Base-by-base conservation (phyloP, 805 yeast species). In the Cyberlindnera amylophila region DNA sequence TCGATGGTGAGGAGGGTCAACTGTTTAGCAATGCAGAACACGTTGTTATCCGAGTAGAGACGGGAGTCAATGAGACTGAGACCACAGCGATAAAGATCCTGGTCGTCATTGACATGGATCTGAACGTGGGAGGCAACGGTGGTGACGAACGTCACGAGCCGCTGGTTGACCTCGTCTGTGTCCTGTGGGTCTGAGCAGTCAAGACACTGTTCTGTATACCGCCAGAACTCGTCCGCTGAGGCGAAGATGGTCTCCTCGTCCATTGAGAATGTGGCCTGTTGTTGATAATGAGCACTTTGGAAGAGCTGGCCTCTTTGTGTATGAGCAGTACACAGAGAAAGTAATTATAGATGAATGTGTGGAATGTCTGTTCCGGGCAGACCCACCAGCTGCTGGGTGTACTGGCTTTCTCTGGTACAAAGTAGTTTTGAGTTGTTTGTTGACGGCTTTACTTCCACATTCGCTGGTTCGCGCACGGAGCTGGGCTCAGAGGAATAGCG, bases 11-110 rank as follows among this genome's bases (percentile, higher is more conserved):
- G 45, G 29, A 76, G 52, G 0, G 79, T 71, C 12, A 75, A 54
- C 59, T 72, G 58, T 52, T 77, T 77, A 31, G 80, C 61, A 3
- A 76, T 47, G 43, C 80, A 75, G 53, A 76, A 77, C 24, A 62
- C 62, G 40, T 58, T 50, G 42, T 74, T 65, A 2, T 50, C 39
- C 29, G 63, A 62, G 49, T 72, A 76, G 12, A 63, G 24, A 6
- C 46, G 42, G 0, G 71, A 65, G 27, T 63, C 64, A 2, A 62
- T 55, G 18, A 69, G 40, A 13, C 55, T 49, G 12, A 65, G 45
- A 2, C 64, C 69, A 46, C 68, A 56, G 17, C 66, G 57, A 40
- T 66, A 67, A 17, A 67, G 39, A 36, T 65, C 71, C 28, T 55
- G 57, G 40, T 59, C 62, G 6, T 49, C 43, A 16, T 46, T 50